Conservation (phyloP, 257 asterid genomes). For the Capsicum chinense region DNA sequence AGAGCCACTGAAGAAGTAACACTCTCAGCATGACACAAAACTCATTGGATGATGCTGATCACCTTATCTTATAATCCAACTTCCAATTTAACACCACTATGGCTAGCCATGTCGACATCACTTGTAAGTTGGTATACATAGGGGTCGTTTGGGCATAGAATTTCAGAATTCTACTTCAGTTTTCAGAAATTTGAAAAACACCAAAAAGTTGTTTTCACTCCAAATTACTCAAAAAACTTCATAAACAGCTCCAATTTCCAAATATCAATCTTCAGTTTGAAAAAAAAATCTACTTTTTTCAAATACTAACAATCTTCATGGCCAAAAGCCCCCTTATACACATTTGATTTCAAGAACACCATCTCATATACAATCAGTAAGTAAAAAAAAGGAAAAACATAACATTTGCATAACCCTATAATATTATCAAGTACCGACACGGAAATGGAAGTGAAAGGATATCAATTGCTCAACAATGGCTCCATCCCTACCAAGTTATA, state of each 20-base stretch:
- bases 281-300: no score
- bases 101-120: not conserved
- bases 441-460: slow-evolving; percentile 7
- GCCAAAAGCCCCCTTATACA: not conserved
- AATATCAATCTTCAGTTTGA: no score
- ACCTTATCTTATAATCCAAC: not conserved
- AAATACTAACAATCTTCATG: no score
- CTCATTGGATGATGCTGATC: not conserved
- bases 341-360: not conserved
- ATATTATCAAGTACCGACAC: not conserved
- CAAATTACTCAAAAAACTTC: no score
- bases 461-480: not conserved
- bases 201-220: no score
- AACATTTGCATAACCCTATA: not conserved
- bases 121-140: not conserved
- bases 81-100: not conserved
- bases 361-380: slow-evolving; percentile 2
- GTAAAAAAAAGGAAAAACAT: not conserved
- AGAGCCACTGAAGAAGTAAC: not conserved
- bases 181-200: no score
- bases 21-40: not conserved
- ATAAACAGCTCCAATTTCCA: no score
- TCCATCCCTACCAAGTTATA: not conserved
- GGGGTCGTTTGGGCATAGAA: no score
- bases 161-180: no score